A percentile compares a stretch with the other conserved stretches of the same genome.
These are phyloP conservation scores for Pittosporum tobira DNA, from an alignment of 129 eudicot genomes.

Conservation along the genomic window DNA sequence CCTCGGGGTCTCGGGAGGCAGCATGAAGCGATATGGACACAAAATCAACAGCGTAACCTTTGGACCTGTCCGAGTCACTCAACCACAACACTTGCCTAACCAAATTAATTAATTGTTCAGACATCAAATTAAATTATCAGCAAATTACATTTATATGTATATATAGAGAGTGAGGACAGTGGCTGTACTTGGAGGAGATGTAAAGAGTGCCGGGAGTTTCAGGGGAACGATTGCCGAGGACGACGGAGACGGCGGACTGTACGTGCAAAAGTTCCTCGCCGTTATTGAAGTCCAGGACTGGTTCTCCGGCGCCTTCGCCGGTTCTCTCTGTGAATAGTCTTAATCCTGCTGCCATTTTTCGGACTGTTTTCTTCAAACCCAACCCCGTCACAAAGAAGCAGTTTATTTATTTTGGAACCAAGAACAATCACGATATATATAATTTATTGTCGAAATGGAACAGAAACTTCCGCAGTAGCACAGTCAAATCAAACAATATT, in stretches of 20 bases:
- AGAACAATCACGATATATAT: too few species aligned
- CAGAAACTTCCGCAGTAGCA: too few species aligned
- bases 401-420: too few species aligned
- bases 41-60: constrained; percentile 77
- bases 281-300: constrained; percentile 37
- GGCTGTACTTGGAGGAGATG: constrained; percentile 57
- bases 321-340: constrained; percentile 40
- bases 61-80: constrained; percentile 60
- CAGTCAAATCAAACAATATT: too few species aligned
- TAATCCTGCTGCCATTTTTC: constrained; percentile 49
- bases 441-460: too few species aligned
- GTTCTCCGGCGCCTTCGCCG: constrained; percentile 46
- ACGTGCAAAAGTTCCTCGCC: constrained; percentile 72
- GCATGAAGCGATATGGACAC: constrained; percentile 83
- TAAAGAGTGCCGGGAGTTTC: constrained; percentile 73
- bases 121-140: not conserved
- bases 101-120: not conserved
- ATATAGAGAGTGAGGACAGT: not conserved
- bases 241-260: constrained; percentile 59
- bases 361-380: not conserved
- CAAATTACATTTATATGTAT: not conserved
- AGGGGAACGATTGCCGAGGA: constrained; percentile 54
- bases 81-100: constrained; percentile 76
- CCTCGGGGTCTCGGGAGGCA: constrained; percentile 72
- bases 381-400: too few species aligned